Evolutionary conservation across 768 basidiomycete species (phyloP).

Genomic region (Russula vinacea): DNA sequence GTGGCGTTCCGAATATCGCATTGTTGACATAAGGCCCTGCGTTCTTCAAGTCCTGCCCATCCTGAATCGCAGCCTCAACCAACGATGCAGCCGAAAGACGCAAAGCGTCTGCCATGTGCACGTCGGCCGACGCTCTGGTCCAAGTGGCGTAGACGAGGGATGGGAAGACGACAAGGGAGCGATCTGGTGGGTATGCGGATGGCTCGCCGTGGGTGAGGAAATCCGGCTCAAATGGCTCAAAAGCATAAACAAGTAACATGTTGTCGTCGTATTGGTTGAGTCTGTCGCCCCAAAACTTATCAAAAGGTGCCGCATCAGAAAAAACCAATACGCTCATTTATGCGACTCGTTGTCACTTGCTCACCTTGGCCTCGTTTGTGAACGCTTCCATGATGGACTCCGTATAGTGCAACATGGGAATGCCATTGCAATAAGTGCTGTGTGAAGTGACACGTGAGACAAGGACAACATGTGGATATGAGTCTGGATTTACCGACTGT

Average conservation of each 20-base stretch:
- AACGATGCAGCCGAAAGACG: conserved; percentile 33
- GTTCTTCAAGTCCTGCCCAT: conserved; percentile 40
- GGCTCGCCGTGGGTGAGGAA: conserved; percentile 24
- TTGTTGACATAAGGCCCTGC: conserved; percentile 58
- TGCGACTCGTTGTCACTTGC: neutral
- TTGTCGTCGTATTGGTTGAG: too few relatives aligned
- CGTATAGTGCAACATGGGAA: conserved; percentile 14
- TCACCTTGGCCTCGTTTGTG: conserved; percentile 14
- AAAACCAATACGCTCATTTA: too few relatives aligned
- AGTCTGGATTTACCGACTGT: conserved; percentile 18
- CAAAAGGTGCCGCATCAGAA: too few relatives aligned
- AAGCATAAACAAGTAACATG: conserved; percentile 43
- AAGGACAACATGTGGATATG: neutral
- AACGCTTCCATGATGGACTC: conserved; percentile 1
- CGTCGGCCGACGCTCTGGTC: conserved; percentile 40
- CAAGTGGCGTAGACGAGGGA: conserved; percentile 41
- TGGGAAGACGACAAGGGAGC: conserved; percentile 16
- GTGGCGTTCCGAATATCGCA: conserved; percentile 50
- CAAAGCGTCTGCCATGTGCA: conserved; percentile 6
- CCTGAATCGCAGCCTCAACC: conserved; percentile 43
- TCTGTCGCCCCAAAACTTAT: too few relatives aligned
- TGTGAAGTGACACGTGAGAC: conserved; percentile 20
- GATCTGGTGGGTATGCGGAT: conserved; percentile 28
- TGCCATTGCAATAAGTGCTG: neutral
- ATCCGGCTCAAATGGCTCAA: conserved; percentile 18